Percentiles rank a stretch among this genome's conserved stretches.
These are phyloP conservation scores for Bimuria novae-zelandiae DNA, from an alignment of 2,329 filamentous ascomycete species.

Conservation along the genomic window DNA sequence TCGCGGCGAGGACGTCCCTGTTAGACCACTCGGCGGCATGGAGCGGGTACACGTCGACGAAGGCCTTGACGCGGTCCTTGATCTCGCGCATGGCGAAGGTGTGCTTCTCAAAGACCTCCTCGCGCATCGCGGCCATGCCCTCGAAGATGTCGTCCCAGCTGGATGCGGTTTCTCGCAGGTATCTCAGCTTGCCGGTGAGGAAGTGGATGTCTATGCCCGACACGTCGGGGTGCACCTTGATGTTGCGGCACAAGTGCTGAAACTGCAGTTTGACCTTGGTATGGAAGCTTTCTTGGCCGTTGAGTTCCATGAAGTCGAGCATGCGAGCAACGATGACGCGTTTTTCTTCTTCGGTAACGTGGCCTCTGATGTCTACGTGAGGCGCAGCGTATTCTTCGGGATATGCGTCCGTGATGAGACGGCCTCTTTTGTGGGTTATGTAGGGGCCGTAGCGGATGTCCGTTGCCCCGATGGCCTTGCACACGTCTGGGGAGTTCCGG, in stretches of 20 bases:
- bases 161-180: slow-evolving; percentile 12
- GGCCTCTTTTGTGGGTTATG: slow-evolving; percentile 18
- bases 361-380: slow-evolving; percentile 28
- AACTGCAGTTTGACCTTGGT: slow-evolving; percentile 1
- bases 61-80: slow-evolving; percentile 20
- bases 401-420: slow-evolving; percentile 22
- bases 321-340: slow-evolving; percentile 30
- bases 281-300: not conserved
- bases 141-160: slow-evolving; percentile 2
- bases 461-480: slow-evolving; percentile 13
- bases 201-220: slow-evolving; percentile 29
- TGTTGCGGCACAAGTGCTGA: slow-evolving; percentile 17
- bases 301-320: slow-evolving; percentile 12
- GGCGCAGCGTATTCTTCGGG: slow-evolving; percentile 17
- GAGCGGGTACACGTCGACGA: slow-evolving; percentile 22
- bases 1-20: slow-evolving; percentile 28
- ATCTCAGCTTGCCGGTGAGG: slow-evolving; percentile 24
- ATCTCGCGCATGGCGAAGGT: slow-evolving; percentile 22
- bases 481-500: too few relatives aligned
- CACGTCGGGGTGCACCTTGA: slow-evolving; percentile 29
- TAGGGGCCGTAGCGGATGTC: not conserved
- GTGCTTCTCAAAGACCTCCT: slow-evolving; percentile 17
- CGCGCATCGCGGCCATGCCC: slow-evolving; percentile 19
- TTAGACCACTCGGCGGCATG: slow-evolving; percentile 27
- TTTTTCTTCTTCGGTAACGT: slow-evolving; percentile 26